phyloP scores from a whole-genome alignment of 2,329 filamentous ascomycete species.

The Colletotrichum sp. region DNA sequence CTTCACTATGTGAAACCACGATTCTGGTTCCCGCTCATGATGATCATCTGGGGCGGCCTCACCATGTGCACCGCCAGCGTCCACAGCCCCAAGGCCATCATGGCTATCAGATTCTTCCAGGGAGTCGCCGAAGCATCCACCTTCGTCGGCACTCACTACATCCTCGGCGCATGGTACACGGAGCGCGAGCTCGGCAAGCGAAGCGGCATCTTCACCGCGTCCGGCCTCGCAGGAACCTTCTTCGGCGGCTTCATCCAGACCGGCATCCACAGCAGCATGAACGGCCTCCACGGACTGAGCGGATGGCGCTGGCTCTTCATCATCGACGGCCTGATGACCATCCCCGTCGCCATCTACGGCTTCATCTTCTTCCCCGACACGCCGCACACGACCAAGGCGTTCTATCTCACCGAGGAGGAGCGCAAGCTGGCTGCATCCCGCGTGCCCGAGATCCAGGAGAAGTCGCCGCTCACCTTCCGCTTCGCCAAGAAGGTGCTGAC shows the following conservation, averaged over 20 bases:
- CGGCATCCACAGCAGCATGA: conserved; percentile 47
- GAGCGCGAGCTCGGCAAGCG: conserved; percentile 66
- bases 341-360: conserved; percentile 56
- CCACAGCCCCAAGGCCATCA: conserved; percentile 56
- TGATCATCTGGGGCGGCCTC: conserved; percentile 66
- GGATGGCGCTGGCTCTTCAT: conserved; percentile 35
- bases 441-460: conserved; percentile 40
- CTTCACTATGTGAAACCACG: conserved; percentile 67
- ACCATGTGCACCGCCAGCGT: conserved; percentile 65
- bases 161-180: conserved; percentile 62
- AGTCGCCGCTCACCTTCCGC: conserved; percentile 47
- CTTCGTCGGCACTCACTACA: conserved; percentile 46
- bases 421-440: conserved; percentile 45
- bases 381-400: conserved; percentile 41
- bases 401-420: conserved; percentile 37
- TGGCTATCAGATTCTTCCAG: conserved; percentile 48
- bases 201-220: conserved; percentile 65
- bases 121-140: conserved; percentile 42
- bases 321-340: conserved; percentile 53
- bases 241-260: conserved; percentile 66
- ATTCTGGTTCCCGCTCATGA: conserved; percentile 68
- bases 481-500: conserved; percentile 61
- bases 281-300: conserved; percentile 41
- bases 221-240: conserved; percentile 63
- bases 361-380: conserved; percentile 54